A percentile compares a stretch with the other conserved stretches of the same genome.
phyloP scores from a whole-genome alignment of 176 grass and related monocot species.

The Pontederia crassipes region DNA sequence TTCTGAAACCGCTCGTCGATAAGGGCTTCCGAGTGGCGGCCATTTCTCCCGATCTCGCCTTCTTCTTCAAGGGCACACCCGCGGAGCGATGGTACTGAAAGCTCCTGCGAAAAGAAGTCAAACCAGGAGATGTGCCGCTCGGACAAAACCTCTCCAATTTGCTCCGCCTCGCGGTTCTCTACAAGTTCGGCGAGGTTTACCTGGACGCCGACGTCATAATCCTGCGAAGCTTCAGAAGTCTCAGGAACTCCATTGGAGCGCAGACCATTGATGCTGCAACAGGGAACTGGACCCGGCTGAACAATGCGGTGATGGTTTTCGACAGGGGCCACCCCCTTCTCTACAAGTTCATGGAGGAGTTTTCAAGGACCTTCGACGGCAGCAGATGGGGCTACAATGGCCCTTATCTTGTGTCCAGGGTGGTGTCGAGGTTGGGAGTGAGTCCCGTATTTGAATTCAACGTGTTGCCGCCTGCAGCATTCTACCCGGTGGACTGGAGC shows the following conservation, averaged over 20 bases:
- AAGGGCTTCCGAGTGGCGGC: conserved; percentile 39
- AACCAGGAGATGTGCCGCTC: conserved; percentile 49
- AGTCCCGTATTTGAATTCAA: conserved; percentile 20
- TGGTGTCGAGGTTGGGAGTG: conserved; percentile 29
- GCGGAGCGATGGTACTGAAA: conserved; percentile 39
- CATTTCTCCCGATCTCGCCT: conserved; percentile 45
- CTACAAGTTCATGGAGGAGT: conserved; percentile 67
- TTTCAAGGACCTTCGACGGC: conserved; percentile 60
- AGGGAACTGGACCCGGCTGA: conserved; percentile 58
- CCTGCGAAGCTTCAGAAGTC: conserved; percentile 30
- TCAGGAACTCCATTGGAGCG: conserved; percentile 66
- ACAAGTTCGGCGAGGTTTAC: conserved; percentile 67
- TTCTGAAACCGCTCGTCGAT: conserved; percentile 40
- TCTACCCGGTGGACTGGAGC: conserved; percentile 80
- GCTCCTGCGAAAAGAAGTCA: conserved; percentile 32
- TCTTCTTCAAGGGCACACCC: conserved; percentile 43
- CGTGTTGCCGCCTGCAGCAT: conserved; percentile 55
- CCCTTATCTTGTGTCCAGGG: conserved; percentile 84
- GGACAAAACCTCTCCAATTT: conserved; percentile 95
- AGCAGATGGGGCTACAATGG: conserved; percentile 90
- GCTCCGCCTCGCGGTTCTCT: conserved; percentile 54
- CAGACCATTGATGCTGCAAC: conserved; percentile 47
- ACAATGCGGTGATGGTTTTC: conserved; percentile 88
- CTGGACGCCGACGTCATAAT: conserved; percentile 75
- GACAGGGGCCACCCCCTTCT: conserved; percentile 58